Evolutionary conservation across 257 asterid genomes (phyloP), one percentile per base, ranked within the genome.

Genomic region (Solanum pinnatisectum): DNA sequence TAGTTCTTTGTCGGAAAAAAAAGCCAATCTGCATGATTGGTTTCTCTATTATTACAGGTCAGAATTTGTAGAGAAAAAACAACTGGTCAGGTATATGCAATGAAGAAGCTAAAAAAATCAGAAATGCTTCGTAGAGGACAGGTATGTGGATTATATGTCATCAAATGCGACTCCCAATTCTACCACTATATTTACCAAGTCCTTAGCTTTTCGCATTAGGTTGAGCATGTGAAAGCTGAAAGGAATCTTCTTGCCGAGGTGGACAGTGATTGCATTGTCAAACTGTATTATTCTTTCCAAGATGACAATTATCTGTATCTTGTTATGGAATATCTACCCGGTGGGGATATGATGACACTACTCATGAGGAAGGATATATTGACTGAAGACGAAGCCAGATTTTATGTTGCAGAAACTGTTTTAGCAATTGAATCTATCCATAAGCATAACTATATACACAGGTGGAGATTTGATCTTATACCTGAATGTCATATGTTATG

Each of bases 41-140:
- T 63, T 85, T 73, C 44, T 89, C 81, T 72, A 25, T 81, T 84
- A 39, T 32, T 89, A 76, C 89, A 92, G 94, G 94, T 92, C 77
- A 84, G 94, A 86, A 77, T 92, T 37, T 92, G 94, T 72, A 92
- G 90, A 86, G 94, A 92, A 60, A 92, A 87, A 91, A 89, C 92
- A 39, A 89, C 92, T 60, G 92, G 91, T 87, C 92, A 90, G 36
- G 94, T 90, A 39, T 92, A 90, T 84, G 94, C 93, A 25, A 91
- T 91, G 93, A 91, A 91, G 89, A 91, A 91, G 88, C 91, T 91
- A 30, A 90, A 88, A 89, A 92, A 92, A 89, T 92, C 94, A 18
- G 94, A 92, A 90, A 92, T 92, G 94, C 94, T 92, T 86, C 94
- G 94, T 46, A 86, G 94, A 87, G 94, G 94, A 78, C 94, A 92